Base-by-base conservation (phyloP, 257 asterid species). In the Ehretia macrophylla region DNA sequence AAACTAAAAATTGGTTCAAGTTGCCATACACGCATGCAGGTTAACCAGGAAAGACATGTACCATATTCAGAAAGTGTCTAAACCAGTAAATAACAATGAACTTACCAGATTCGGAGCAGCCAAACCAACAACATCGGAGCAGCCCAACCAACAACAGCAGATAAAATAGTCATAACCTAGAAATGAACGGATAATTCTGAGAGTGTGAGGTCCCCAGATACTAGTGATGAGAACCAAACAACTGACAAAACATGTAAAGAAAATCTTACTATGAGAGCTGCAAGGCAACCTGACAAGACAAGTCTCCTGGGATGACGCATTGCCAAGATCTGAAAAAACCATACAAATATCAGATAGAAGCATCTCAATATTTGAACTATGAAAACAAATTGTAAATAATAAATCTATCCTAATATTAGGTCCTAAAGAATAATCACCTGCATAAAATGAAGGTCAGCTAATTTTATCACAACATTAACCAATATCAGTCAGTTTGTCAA, bases 261-360 rank as follows among this genome's bases (percentile, higher is more conserved):
- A 56, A 23, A 51, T 45, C 97, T 82, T 86, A 92, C 99, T 52
- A 77, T 88, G 62, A 92, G 67, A 73, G 99, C 96, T 72, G 85
- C 85, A 50, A 92, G 99, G 83, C 97, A 92, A 18, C 97, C 97
- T 45, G 87, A 46, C 81, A 92, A 73, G 62, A 92, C 97, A 55
- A 84, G 83, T 75, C 95, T 86, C 70, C 99, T 79, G 14, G 99
- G 99, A 71, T 92, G 88, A 23, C 97, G 97, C 97, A 92, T 92
- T 17, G 99, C 97, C 81, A 92, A 80, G 60, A 92, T 88, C 99
- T 92, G 64, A 60, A 64, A 49, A 63, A 21, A 23, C 38, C 14
- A n/a, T 20, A 21, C 17, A n/a, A n/a, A n/a, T 49, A 11, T 49
- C 17, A 49, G 54, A 49, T 17, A 49, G 10, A 18, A n/a, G 54